These are phyloP conservation scores for Suillus cothurnatus DNA, from an alignment of 768 basidiomycete genomes.

Conservation along the genomic window DNA sequence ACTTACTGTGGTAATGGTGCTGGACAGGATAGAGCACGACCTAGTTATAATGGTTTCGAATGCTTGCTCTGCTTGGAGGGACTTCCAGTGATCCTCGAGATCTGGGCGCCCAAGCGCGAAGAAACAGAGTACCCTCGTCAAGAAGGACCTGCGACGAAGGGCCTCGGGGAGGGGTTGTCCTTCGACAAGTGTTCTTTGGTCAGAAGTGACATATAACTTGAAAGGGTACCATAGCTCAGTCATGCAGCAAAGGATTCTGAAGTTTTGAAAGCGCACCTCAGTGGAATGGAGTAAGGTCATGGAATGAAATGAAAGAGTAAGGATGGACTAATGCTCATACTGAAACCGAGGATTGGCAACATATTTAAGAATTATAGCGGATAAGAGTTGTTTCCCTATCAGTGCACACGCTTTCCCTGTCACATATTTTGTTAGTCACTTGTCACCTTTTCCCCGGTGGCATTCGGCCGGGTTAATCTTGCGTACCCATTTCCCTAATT, in stretches of 20 bases:
- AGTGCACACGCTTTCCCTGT: conserved; percentile 7
- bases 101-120: background rate
- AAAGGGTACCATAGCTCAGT: background rate
- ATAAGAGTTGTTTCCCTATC: conserved; percentile 8
- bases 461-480: conserved; percentile 10
- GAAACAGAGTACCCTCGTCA: background rate
- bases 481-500: conserved; percentile 15
- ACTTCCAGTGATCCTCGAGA: background rate
- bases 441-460: conserved; percentile 7
- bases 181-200: background rate
- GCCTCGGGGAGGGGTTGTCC: background rate
- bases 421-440: conserved; percentile 4
- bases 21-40: background rate
- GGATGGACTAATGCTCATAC: no score
- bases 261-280: background rate
- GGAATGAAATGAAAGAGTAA: no score
- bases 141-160: background rate
- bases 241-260: background rate
- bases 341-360: no score
- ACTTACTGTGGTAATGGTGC: background rate
- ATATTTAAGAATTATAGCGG: no score
- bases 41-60: background rate
- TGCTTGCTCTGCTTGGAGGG: background rate
- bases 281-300: background rate
- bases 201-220: background rate